These are phyloP conservation scores for Sporothrix pallida DNA, from an alignment of 2,329 filamentous ascomycete species.

Conservation along the genomic window DNA sequence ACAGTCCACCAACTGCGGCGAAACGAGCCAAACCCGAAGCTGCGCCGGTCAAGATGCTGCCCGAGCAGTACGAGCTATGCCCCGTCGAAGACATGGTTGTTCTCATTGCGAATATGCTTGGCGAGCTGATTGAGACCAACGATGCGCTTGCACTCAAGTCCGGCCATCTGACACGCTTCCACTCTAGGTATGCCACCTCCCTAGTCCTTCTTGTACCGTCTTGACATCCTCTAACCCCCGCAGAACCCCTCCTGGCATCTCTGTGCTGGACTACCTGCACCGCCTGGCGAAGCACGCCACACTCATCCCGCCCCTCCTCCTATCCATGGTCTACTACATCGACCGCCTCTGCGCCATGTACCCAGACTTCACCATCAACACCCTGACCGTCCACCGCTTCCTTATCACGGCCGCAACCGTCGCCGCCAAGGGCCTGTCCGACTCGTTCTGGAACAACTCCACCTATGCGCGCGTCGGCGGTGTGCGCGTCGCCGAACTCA, in stretches of 20 bases:
- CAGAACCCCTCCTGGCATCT: constrained; percentile 81
- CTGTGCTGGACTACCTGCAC: constrained; percentile 90
- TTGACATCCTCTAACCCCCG: neutral
- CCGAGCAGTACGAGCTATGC: constrained; percentile 79
- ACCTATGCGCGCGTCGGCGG: constrained; percentile 95
- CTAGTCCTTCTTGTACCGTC: neutral
- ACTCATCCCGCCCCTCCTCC: constrained; percentile 87
- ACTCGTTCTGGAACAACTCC: constrained; percentile 98
- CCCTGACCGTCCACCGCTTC: constrained; percentile 94
- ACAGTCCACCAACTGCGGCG: constrained; percentile 40
- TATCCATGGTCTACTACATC: constrained; percentile 99
- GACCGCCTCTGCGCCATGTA: constrained; percentile 92
- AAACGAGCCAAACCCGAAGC: constrained; percentile 62
- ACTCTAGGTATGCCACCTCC: constrained; percentile 72
- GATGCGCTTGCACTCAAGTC: constrained; percentile 84
- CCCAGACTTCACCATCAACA: constrained; percentile 94
- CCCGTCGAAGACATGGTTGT: constrained; percentile 85
- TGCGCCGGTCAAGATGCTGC: constrained; percentile 63
- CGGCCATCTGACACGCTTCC: constrained; percentile 89
- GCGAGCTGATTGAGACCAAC: constrained; percentile 92
- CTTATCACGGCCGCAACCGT: constrained; percentile 95
- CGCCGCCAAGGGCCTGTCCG: constrained; percentile 91
- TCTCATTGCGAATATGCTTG: constrained; percentile 91
- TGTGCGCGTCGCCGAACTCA: constrained; percentile 86
- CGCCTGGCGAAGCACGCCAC: constrained; percentile 93